phyloP scores from a whole-genome alignment of 2,329 filamentous ascomycete species.

The Aspergillus sp. region DNA sequence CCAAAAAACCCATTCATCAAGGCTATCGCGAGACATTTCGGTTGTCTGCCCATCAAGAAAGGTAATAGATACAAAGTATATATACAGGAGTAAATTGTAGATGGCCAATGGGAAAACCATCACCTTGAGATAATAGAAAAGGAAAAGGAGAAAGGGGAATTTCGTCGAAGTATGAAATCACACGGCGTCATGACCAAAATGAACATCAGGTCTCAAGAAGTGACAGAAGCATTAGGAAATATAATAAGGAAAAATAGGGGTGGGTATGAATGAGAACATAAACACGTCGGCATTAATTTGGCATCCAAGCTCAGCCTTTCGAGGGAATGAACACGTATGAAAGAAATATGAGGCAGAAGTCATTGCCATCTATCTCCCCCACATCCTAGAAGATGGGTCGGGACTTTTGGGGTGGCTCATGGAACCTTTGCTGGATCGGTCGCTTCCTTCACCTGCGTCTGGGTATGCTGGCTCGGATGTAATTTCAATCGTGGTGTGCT shows the following conservation, averaged over 20 bases:
- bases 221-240: conserved; percentile 1
- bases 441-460: conserved; percentile 14
- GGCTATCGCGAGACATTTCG: too few relatives aligned
- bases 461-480: conserved; percentile 32
- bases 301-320: too few relatives aligned
- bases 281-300: neutral
- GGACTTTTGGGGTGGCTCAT: conserved; percentile 4
- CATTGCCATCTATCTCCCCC: conserved; percentile 16
- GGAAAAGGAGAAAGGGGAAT: neutral
- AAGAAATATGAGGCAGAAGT: too few relatives aligned
- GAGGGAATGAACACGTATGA: too few relatives aligned
- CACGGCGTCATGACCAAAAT: neutral
- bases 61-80: too few relatives aligned
- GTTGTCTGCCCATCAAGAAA: too few relatives aligned
- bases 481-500: conserved; percentile 41
- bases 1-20: too few relatives aligned
- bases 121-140: neutral
- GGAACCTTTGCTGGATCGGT: conserved; percentile 24
- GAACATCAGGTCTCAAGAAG: neutral
- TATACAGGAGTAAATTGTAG: too few relatives aligned
- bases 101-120: too few relatives aligned
- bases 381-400: conserved; percentile 13
- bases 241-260: neutral
- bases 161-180: neutral
- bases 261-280: conserved; percentile 1